Evolutionary conservation across 2,329 filamentous ascomycete genomes (phyloP), one percentile per base, ranked within the genome.

Genomic region (Chaetomium strumarium): DNA sequence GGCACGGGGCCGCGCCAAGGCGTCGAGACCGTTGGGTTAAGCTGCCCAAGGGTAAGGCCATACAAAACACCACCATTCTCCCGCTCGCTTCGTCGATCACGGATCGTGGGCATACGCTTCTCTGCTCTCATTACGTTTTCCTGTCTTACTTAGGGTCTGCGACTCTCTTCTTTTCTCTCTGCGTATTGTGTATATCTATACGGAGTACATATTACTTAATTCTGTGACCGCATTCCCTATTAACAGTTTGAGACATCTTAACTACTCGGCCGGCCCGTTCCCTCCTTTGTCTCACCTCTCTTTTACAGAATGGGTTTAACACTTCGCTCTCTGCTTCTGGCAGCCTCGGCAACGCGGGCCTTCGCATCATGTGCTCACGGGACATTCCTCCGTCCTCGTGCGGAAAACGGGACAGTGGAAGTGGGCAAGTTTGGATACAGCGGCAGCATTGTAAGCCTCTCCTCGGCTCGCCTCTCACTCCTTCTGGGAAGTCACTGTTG

Each of bases 401-500:
- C 63, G 47, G 63, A 63, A 31, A 67, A 61, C 19, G 65, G 56
- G 30, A 44, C 46, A 13, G 66, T 71, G 19, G 51, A 62, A 14
- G 53, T 69, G 17, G 62, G 62, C 5, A 66, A 55, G 1, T 71
- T 71, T 56, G 68, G 68, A 8, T 65, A 66, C 19, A 53, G 39
- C 13, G 61, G 61, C 12, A 36, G n/a, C 10, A 61, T 55, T 16
- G 60, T 60, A 57, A 11, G 58, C 7, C 20, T 8, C 44, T 8
- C 10, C 19, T n/a, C n/a, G n/a, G 16, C 2, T 2, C 6, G 3
- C 19, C 11, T 6, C 13, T n/a, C 34, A 14, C 13, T n/a, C 34
- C n/a, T 2, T 8, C 3, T 9, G 7, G 7, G n/a, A 4, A n/a
- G 34, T 4, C 33, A 12, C 4, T 14, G n/a, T 14, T 3, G 19